These are phyloP conservation scores for Biscogniauxia marginata DNA, from an alignment of 2,329 filamentous ascomycete genomes.

Conservation along the genomic window DNA sequence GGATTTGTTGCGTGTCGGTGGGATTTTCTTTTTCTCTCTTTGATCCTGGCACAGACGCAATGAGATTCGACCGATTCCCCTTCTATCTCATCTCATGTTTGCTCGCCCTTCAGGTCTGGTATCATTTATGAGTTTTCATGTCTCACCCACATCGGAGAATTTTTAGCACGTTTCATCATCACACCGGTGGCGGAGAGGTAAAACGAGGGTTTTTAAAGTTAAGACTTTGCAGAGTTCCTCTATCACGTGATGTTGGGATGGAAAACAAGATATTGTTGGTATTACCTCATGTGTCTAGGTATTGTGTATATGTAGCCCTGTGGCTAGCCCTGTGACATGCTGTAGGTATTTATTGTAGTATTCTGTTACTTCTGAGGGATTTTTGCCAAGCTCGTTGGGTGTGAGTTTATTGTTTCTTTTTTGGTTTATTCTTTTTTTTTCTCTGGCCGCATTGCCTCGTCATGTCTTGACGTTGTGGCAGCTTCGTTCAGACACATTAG, in stretches of 20 bases:
- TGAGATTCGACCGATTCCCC: background rate
- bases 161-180: background rate
- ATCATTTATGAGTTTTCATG: background rate
- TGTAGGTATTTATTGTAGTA: background rate
- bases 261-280: background rate
- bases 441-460: no score
- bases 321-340: no score
- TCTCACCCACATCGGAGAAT: background rate
- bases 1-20: background rate
- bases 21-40: background rate
- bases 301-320: no score
- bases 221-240: background rate
- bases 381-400: background rate
- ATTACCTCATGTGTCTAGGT: background rate
- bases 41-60: background rate
- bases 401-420: background rate
- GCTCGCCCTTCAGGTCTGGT: background rate
- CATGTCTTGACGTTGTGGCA: background rate
- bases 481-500: background rate
- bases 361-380: background rate
- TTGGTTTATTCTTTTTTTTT: background rate
- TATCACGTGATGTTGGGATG: background rate
- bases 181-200: background rate
- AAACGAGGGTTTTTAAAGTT: background rate
- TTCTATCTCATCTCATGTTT: background rate